Evolutionary conservation across 345 rosid genomes (phyloP), one percentile per base, ranked within the genome.

Genomic region (Eucalyptus brandiana): DNA sequence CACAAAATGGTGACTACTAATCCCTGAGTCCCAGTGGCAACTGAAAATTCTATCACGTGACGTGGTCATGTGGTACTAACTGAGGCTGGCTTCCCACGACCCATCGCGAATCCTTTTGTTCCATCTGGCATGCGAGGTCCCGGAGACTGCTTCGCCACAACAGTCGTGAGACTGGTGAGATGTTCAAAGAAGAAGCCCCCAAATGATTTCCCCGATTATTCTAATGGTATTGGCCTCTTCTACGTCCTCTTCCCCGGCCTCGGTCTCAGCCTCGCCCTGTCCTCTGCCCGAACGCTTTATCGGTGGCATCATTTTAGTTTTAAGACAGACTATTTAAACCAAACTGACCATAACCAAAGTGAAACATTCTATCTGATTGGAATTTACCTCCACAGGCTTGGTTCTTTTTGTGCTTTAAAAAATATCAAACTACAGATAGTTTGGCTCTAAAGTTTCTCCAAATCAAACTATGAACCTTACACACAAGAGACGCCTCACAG

Each of bases 111-210:
- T 90, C 99, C 99, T 94, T 97, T 93, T 2, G 99, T 98, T 49
- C 99, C 99, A 90, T 97, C 99, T 23, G 99, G 99, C 99, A 97
- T 98, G 1, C 99, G 96, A 65, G 99, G 99, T 87, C 99, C 99
- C 1, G 96, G 98, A 88, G 99, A 97, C 88, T 96, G 99, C 94
- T 96, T 97, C 11, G 89, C 92, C 49, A 92, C 86, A 34, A 89
- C 89, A 87, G 94, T 96, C 92, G 94, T 97, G 86, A 88, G 88
- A 65, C 87, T 90, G 50, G 92, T 90, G 45, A 67, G 86, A 91
- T 94, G 91, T 80, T 94, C 83, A 93, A 91, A 30, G 95, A 94
- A 50, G 94, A 92, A 8, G 93, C 88, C 42, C 94, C 94, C 48
- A 91, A 88, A 30, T 95, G 94, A 91, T 92, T 94, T 86, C 94